Base-by-base conservation (phyloP, 2,329 filamentous ascomycete species). In the Sporothrix luriei region DNA sequence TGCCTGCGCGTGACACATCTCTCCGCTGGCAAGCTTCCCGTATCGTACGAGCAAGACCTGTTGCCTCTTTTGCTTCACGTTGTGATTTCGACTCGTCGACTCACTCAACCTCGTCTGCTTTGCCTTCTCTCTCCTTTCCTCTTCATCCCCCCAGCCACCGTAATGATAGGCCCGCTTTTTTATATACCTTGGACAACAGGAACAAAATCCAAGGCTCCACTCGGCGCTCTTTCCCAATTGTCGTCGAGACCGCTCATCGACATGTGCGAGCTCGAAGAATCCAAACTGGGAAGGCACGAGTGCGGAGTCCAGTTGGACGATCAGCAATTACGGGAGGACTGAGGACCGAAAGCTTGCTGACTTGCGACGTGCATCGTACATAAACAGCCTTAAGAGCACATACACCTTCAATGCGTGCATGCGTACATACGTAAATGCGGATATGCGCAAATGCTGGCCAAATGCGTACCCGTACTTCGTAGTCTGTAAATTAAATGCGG, bases 191-290 rank as follows among this genome's bases (percentile, higher is more conserved):
- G 19, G 21, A 38, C 4, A 48, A 48, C 6, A 21, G 16, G 14
- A 33, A 29, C 40, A 64, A 26, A 49, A 24, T 4, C 48, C 49
- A 33, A 49, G 24, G 21, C 61, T 21, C 61, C 61, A 64, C 46
- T 26, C 46, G 46, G 62, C 46, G 62, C 62, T 65, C 62, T 65
- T 51, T 52, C 46, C 43, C 61, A 65, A 51, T 65, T 51, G 62
- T 51, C 26, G 43, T 51, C 46, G 21, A 65, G 24, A 49, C 46
- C 46, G 43, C 26, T 16, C 46, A 16, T 49, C 46, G 46, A 65
- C 48, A 49, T 64, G 43, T 51, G 29, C 26, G 26, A 10, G 19
- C 26, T 48, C 21, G 59, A 26, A 57, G 1, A 57, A 38, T 38
- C 21, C 48, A 64, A 49, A 64, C 13, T 21, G 40, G 21, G 24